Evolutionary conservation across 345 rosid species (phyloP), one percentile per base, ranked within the genome.

Genomic region (Litchi chinensis): DNA sequence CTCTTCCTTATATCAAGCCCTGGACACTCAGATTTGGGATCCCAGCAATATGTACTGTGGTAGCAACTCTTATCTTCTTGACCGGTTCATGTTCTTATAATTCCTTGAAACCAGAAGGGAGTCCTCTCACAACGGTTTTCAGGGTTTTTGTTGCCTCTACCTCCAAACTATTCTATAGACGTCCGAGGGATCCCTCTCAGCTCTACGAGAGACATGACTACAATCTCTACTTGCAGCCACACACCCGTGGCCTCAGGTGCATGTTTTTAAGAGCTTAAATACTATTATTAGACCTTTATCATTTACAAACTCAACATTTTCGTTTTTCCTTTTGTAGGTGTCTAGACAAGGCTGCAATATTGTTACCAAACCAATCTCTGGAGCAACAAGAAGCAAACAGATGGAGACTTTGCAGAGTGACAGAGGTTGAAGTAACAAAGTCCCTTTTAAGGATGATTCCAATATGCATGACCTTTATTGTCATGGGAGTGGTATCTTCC

Each of bases 331-430:
- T 66, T 68, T 44, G 64, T 64, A 81, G 86, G 76, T 83, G 22
- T 63, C 52, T 85, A 10, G 90, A 85, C 78, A 83, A 78, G 57
- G 90, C 90, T 77, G 85, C 82, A 19, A 81, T 79, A 68, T 54
- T 79, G 52, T 57, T 82, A n/a, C 85, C 77, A 76, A 71, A 70
- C 13, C 76, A 75, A 80, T 13, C 85, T 0, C 41, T 76, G 43
- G 81, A 79, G 26, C 67, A 81, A 39, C 84, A 85, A 65, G 80
- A 54, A 73, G 62, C 60, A 70, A 81, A 83, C 59, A 80, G 78
- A 65, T 87, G 90, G 88, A 83, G 46, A 74, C 89, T 87, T 12
- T 87, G 90, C 76, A 74, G 80, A 24, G 84, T 85, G 4, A 83
- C 83, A 18, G 87, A 85, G 81, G 85, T 87, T 40, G 86, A 87